Conservation (phyloP, 2,329 filamentous ascomycete species). For the Fusarium sarcochroum region DNA sequence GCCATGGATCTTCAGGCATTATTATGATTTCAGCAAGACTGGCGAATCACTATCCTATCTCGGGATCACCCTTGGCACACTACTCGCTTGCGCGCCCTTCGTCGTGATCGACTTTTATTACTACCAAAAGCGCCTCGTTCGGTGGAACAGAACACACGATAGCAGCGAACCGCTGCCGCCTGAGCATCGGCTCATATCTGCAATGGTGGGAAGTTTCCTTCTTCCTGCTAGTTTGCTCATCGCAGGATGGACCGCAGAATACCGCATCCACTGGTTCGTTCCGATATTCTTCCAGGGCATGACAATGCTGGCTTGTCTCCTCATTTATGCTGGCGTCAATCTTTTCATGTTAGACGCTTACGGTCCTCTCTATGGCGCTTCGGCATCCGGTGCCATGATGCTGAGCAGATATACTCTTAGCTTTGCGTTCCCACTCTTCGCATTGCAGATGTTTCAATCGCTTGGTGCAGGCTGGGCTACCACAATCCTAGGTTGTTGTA, state of each 20-base stretch:
- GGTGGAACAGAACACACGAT: constrained; percentile 9
- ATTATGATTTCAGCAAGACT: constrained; percentile 12
- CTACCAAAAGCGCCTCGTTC: constrained; percentile 25
- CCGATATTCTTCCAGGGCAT: constrained; percentile 27
- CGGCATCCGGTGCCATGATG: constrained; percentile 34
- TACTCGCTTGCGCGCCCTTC: constrained; percentile 21
- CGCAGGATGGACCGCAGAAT: constrained; percentile 34
- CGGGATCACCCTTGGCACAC: constrained; percentile 28
- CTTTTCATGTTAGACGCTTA: constrained; percentile 36
- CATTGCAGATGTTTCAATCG: constrained; percentile 30
- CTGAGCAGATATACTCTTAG: constrained; percentile 28
- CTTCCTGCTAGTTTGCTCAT: constrained; percentile 17
- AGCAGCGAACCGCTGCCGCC: neutral
- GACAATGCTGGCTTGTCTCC: constrained; percentile 17
- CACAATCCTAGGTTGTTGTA: constrained; percentile 8
- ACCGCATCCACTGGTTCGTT: constrained; percentile 12
- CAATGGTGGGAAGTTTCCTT: constrained; percentile 31
- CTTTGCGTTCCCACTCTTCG: constrained; percentile 31
- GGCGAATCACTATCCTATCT: constrained; percentile 28
- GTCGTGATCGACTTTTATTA: constrained; percentile 32
- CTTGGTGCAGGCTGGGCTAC: constrained; percentile 30
- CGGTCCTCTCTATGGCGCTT: constrained; percentile 26
- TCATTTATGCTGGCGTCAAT: constrained; percentile 28
- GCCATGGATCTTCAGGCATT: constrained; percentile 30
- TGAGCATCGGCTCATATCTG: constrained; percentile 27